These are phyloP conservation scores for Picea abies DNA, from an alignment of 83 land plant species.

Conservation along the genomic window DNA sequence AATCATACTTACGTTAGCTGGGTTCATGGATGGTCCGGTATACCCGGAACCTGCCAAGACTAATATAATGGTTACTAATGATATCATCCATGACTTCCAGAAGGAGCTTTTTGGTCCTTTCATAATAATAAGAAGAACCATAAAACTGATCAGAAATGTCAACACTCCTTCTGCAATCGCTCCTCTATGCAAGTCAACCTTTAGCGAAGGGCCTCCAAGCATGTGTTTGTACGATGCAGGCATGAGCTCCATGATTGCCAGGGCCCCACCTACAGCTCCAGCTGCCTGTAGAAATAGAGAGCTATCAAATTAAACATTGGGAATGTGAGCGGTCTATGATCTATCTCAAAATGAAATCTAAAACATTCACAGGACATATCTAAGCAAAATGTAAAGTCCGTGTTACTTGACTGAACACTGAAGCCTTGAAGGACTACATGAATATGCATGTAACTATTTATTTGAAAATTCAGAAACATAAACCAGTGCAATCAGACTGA, in stretches of 20 bases:
- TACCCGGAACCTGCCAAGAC: constrained; percentile 54
- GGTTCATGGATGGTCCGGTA: constrained; percentile 85
- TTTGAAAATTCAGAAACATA: background rate
- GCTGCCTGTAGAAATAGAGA: constrained; percentile 34
- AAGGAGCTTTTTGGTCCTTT: constrained; percentile 50
- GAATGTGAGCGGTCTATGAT: too few relatives aligned
- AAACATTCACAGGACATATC: too few relatives aligned
- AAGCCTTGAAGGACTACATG: background rate
- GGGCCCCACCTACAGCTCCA: constrained; percentile 72
- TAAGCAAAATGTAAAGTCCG: too few relatives aligned
- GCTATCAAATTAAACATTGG: background rate
- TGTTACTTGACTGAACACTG: too few relatives aligned
- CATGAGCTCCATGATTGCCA: constrained; percentile 63
- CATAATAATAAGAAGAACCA: constrained; percentile 46
- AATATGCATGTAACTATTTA: background rate
- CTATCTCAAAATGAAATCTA: too few relatives aligned
- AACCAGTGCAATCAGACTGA: background rate
- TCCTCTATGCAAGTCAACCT: constrained; percentile 76
- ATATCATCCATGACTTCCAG: constrained; percentile 52
- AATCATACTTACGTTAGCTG: constrained; percentile 62
- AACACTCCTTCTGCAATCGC: constrained; percentile 73
- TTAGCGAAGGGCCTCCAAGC: constrained; percentile 53
- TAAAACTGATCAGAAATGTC: constrained; percentile 59
- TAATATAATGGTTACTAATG: constrained; percentile 44
- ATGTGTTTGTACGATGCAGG: constrained; percentile 64